Percentiles rank a stretch among this genome's conserved stretches.
Conservation (phyloP, 2,329 filamentous ascomycete species). For the Metarhizium humberi region DNA sequence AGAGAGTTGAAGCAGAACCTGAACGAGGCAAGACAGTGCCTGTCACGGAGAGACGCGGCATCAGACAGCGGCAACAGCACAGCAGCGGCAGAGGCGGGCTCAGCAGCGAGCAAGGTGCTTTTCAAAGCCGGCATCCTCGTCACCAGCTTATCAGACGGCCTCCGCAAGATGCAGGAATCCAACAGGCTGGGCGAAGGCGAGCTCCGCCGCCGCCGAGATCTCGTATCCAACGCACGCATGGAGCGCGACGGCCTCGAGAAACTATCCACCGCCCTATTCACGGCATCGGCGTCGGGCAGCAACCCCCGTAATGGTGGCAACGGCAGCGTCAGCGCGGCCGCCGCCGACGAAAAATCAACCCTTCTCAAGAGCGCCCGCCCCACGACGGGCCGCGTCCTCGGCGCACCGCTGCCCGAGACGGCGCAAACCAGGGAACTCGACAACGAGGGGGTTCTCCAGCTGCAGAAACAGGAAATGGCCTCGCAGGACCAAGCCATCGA, state of each 20-base stretch:
- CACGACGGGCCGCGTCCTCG: conserved; percentile 60
- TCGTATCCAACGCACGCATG: conserved; percentile 59
- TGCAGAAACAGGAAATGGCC: conserved; percentile 65
- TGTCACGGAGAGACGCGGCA: conserved; percentile 56
- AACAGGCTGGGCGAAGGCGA: conserved; percentile 63
- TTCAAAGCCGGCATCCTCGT: conserved; percentile 59
- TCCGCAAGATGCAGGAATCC: conserved; percentile 46
- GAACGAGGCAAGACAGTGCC: conserved; percentile 56
- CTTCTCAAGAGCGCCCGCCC: conserved; percentile 31
- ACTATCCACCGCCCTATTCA: conserved; percentile 49
- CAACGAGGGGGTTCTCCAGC: conserved; percentile 62
- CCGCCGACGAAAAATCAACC: conserved; percentile 38
- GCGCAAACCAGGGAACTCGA: conserved; percentile 68
- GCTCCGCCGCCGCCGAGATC: conserved; percentile 59
- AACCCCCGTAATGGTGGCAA: conserved; percentile 23
- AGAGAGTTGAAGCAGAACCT: conserved; percentile 58
- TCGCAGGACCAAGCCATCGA: conserved; percentile 69
- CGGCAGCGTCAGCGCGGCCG: conserved; percentile 27
- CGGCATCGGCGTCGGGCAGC: conserved; percentile 13
- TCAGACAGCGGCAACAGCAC: conserved; percentile 30
- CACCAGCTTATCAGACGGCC: conserved; percentile 53
- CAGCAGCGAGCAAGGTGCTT: conserved; percentile 65
- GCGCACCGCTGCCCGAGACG: conserved; percentile 64
- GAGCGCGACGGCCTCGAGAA: conserved; percentile 70
- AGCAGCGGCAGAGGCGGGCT: conserved; percentile 50